Evolutionary conservation across 805 yeast genomes (phyloP).

Genomic region (Metschnikowia anglica): DNA sequence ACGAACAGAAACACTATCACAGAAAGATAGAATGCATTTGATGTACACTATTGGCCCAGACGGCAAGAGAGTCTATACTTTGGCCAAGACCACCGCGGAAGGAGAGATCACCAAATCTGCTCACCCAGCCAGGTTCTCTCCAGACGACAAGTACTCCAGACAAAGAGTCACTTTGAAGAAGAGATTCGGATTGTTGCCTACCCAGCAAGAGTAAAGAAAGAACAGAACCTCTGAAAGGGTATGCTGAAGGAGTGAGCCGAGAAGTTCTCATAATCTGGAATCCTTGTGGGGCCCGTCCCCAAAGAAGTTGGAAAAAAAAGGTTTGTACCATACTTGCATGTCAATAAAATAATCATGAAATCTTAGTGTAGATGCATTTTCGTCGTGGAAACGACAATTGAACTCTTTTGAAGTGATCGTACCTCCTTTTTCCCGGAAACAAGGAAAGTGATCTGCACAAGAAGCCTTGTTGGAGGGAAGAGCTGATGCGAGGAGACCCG

Average conservation of each 20-base stretch:
- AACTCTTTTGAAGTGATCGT: too few relatives aligned
- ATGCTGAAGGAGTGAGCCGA: neutral
- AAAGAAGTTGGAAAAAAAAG: neutral
- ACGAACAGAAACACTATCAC: too few relatives aligned
- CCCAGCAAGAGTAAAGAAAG: conserved; percentile 44
- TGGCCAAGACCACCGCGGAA: conserved; percentile 71
- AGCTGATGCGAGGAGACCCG: too few relatives aligned
- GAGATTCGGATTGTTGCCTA: conserved; percentile 85
- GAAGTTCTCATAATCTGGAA: neutral
- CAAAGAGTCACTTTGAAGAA: conserved; percentile 98
- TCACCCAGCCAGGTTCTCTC: conserved; percentile 99
- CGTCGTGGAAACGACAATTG: too few relatives aligned
- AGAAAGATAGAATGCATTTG: conserved; percentile 99
- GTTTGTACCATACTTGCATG: conserved; percentile 14
- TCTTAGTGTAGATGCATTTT: too few relatives aligned
- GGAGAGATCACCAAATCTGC: conserved; percentile 99
- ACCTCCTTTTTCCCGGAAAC: too few relatives aligned
- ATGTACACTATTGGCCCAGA: conserved; percentile 96
- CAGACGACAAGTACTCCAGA: conserved; percentile 98
- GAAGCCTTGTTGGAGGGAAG: too few relatives aligned
- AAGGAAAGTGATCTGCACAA: too few relatives aligned
- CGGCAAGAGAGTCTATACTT: conserved; percentile 94
- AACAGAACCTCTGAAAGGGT: neutral
- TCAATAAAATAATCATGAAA: conserved; percentile 4
- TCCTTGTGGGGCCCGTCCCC: neutral